Evolutionary conservation across 2,329 filamentous ascomycete species (phyloP).

Genomic region (Chaetomiaceae sp.): DNA sequence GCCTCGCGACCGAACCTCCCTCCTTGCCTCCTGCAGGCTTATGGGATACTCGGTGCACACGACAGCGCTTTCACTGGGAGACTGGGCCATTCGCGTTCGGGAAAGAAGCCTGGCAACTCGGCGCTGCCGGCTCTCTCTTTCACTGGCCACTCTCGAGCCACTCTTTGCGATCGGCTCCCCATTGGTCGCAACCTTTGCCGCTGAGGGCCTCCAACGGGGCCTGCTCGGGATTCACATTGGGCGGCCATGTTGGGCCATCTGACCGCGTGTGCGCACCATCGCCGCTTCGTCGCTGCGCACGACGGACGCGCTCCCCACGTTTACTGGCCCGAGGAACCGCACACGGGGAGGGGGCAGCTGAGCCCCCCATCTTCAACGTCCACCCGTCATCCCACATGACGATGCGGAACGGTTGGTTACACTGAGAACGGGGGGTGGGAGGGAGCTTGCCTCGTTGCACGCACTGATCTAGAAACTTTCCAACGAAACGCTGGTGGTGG

Average conservation of each 20-base stretch:
- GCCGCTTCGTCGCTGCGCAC: not conserved
- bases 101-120: not conserved
- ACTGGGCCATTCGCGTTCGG: not conserved
- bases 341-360: constrained; percentile 1
- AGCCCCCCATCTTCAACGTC: not conserved
- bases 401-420: not conserved
- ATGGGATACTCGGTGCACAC: too few species aligned
- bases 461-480: too few species aligned
- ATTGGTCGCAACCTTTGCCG: not conserved
- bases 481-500: not conserved
- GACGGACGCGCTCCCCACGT: too few species aligned
- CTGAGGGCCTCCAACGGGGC: constrained; percentile 1
- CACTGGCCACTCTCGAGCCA: constrained; percentile 1
- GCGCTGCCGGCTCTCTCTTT: not conserved
- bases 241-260: constrained; percentile 4
- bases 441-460: too few species aligned
- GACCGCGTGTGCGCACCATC: not conserved
- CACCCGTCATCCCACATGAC: too few species aligned
- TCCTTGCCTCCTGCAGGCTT: too few species aligned
- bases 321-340: not conserved
- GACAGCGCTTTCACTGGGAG: too few species aligned
- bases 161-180: not conserved
- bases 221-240: constrained; percentile 3
- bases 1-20: too few species aligned
- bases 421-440: not conserved